A percentile compares a stretch with the other conserved stretches of the same genome.
Conservation (phyloP, 2,329 filamentous ascomycete genomes). For the Trichoderma polysporum region DNA sequence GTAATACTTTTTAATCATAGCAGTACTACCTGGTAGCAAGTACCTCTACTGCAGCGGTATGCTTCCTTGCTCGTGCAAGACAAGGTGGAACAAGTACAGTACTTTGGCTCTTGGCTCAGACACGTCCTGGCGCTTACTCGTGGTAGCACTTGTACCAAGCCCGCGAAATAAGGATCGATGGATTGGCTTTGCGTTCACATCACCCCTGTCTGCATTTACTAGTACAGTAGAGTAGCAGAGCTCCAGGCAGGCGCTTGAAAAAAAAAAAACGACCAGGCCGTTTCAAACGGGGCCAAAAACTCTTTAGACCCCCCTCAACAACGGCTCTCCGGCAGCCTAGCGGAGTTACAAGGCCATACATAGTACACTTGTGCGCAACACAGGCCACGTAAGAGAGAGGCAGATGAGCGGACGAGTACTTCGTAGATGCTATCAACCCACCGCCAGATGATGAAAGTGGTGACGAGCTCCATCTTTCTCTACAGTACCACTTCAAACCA, state of each 20-base stretch:
- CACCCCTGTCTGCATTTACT: slow-evolving; percentile 1
- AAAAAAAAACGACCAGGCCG: slow-evolving; percentile 1
- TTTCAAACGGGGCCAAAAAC: slow-evolving; percentile 5
- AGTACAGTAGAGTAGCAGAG: too few relatives aligned
- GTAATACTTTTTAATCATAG: background rate
- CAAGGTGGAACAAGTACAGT: background rate
- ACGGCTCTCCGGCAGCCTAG: slow-evolving; percentile 10
- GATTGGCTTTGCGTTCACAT: background rate
- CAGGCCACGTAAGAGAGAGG: background rate
- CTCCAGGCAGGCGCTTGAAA: slow-evolving; percentile 7
- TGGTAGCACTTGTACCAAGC: background rate
- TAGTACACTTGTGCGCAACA: background rate
- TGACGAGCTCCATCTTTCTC: background rate
- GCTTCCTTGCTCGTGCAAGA: background rate
- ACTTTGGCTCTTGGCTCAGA: background rate
- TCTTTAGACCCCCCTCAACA: background rate
- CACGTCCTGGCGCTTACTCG: slow-evolving; percentile 2
- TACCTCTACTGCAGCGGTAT: too few relatives aligned
- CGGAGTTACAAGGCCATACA: background rate
- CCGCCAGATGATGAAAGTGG: background rate
- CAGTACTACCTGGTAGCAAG: too few relatives aligned
- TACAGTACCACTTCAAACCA: too few relatives aligned
- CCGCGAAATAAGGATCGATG: slow-evolving; percentile 16
- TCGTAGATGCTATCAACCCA: background rate
- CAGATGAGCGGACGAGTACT: background rate